phyloP scores from a whole-genome alignment of 805 yeast species.

The Candida loeiensis region DNA sequence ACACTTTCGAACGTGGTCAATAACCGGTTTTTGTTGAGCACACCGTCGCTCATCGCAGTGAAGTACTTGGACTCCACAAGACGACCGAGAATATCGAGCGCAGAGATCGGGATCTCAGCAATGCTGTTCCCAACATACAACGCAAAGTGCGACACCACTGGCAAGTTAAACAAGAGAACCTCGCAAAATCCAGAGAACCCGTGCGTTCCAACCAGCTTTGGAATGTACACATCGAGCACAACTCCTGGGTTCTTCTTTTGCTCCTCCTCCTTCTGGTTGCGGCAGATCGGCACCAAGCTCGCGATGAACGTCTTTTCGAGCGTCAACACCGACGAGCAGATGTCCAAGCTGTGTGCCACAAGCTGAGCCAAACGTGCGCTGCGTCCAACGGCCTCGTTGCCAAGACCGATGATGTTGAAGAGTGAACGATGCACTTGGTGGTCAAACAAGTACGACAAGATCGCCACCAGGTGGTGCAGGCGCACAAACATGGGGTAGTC shows the following conservation, averaged over 20 bases:
- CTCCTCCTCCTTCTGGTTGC: constrained; percentile 26
- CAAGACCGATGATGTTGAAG: constrained; percentile 54
- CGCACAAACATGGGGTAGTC: constrained; percentile 39
- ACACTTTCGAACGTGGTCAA: constrained; percentile 69
- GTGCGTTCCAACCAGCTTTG: constrained; percentile 49
- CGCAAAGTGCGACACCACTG: constrained; percentile 70
- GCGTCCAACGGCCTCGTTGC: constrained; percentile 54
- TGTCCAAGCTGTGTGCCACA: constrained; percentile 39
- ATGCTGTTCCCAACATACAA: constrained; percentile 65
- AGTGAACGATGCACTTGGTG: constrained; percentile 54
- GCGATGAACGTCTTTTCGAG: constrained; percentile 60
- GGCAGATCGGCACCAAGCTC: constrained; percentile 49
- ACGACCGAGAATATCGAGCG: constrained; percentile 51
- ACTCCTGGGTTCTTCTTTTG: constrained; percentile 14
- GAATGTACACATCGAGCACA: constrained; percentile 34
- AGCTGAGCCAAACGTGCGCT: constrained; percentile 33
- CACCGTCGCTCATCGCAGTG: constrained; percentile 19
- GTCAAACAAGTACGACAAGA: constrained; percentile 59
- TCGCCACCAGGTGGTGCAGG: constrained; percentile 67
- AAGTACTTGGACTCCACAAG: constrained; percentile 52
- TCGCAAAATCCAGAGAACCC: constrained; percentile 67
- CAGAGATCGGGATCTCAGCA: constrained; percentile 45
- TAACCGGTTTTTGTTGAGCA: constrained; percentile 54
- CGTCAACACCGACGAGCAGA: constrained; percentile 45
- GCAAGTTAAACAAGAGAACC: constrained; percentile 65